Evolutionary conservation across 139 green algal species (phyloP).

Genomic region (Desmodesmus armatus): DNA sequence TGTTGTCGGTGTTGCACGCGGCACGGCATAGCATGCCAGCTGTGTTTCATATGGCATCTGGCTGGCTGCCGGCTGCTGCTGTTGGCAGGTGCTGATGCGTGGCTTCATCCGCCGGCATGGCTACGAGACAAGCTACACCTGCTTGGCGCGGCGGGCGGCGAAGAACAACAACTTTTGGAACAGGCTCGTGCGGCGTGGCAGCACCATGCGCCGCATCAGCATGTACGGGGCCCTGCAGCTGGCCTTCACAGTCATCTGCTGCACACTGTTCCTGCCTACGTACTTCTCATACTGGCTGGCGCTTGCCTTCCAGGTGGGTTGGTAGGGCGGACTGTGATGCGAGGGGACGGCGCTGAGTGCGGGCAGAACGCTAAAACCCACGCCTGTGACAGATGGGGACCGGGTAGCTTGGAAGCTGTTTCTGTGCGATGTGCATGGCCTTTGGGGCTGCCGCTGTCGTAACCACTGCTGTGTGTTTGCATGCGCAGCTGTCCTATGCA

Average conservation of each 20-base stretch:
- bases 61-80: background rate
- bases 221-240: conserved; percentile 65
- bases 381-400: too few relatives aligned
- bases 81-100: conserved; percentile 56
- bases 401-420: too few relatives aligned
- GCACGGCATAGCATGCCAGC: too few relatives aligned
- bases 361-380: too few relatives aligned
- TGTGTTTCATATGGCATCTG: too few relatives aligned
- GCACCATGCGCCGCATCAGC: conserved; percentile 43
- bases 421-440: too few relatives aligned
- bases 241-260: conserved; percentile 56
- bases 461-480: too few relatives aligned
- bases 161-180: conserved; percentile 73
- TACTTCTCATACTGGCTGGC: conserved; percentile 48
- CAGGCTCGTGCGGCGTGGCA: conserved; percentile 61
- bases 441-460: too few relatives aligned
- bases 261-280: conserved; percentile 52
- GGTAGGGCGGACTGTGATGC: background rate
- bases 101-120: conserved; percentile 51
- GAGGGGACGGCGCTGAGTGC: too few relatives aligned
- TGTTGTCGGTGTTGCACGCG: background rate
- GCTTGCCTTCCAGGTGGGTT: conserved; percentile 51
- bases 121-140: conserved; percentile 74
- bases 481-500: too few relatives aligned
- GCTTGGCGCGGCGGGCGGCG: conserved; percentile 60